phyloP scores from a whole-genome alignment of 2,329 filamentous ascomycete species.

The Clarireedia hainanense region DNA sequence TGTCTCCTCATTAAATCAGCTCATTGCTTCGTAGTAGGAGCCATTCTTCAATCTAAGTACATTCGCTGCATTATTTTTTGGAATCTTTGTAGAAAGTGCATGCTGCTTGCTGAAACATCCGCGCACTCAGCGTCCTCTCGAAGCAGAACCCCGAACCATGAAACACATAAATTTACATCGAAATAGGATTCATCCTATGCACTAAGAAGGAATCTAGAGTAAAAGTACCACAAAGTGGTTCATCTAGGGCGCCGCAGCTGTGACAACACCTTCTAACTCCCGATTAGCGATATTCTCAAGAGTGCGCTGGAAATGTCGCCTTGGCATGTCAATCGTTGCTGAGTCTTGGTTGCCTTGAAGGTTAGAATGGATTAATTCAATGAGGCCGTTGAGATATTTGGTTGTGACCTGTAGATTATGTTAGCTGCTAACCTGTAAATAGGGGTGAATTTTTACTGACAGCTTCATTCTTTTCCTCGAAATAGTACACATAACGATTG shows the following conservation, averaged over 20 bases:
- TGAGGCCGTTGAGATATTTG: conserved; percentile 95
- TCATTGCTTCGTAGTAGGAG: conserved; percentile 6
- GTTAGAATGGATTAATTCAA: conserved; percentile 97
- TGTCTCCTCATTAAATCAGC: conserved; percentile 7
- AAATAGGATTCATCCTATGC: conserved; percentile 6
- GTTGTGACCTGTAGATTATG: conserved; percentile 59
- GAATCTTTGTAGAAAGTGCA: conserved; percentile 4
- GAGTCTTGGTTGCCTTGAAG: conserved; percentile 78
- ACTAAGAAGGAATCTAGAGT: not conserved
- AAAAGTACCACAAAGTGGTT: not conserved
- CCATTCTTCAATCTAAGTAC: conserved; percentile 7
- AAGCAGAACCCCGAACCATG: not conserved
- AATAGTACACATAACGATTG: conserved; percentile 98
- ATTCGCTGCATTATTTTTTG: conserved; percentile 10
- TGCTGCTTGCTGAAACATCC: conserved; percentile 1
- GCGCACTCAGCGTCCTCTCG: not conserved
- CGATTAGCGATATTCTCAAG: conserved; percentile 87
- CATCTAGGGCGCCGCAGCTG: conserved; percentile 10
- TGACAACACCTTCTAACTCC: conserved; percentile 85
- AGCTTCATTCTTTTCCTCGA: conserved; percentile 97
- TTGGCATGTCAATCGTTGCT: conserved; percentile 76
- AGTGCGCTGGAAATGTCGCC: conserved; percentile 89
- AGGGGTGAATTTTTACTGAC: conserved; percentile 39
- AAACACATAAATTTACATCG: conserved; percentile 9
- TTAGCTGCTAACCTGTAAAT: conserved; percentile 10